Evolutionary conservation across 495 filamentous ascomycete genomes (phyloP).

Genomic region (Aspergillus steynii): DNA sequence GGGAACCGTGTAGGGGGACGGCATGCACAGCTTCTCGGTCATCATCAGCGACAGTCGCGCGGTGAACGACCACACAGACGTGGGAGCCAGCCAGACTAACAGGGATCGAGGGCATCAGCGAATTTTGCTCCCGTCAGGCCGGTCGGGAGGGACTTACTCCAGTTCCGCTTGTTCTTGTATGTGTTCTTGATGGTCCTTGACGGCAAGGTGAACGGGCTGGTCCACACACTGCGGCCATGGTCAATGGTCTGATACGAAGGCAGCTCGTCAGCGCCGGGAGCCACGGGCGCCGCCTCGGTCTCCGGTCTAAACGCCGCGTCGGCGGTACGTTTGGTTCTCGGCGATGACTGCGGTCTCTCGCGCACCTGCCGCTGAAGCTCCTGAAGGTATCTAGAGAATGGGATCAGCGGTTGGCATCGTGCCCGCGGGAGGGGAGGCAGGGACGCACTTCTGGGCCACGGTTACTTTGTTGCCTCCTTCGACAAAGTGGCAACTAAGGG

Average conservation of each 20-base stretch:
- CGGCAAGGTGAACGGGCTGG: constrained; percentile 24
- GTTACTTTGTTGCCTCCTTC: constrained; percentile 22
- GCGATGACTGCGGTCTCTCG: background rate
- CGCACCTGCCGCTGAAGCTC: constrained; percentile 8
- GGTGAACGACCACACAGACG: constrained; percentile 34
- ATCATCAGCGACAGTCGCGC: constrained; percentile 32
- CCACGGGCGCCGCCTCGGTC: background rate
- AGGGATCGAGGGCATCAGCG: background rate
- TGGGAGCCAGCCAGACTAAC: constrained; percentile 33
- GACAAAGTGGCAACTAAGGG: constrained; percentile 25
- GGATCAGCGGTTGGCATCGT: background rate
- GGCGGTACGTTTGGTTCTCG: constrained; percentile 4
- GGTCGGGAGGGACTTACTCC: constrained; percentile 23
- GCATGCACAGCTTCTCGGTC: constrained; percentile 24
- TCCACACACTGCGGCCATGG: constrained; percentile 21
- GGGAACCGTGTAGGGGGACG: constrained; percentile 10
- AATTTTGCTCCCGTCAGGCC: background rate
- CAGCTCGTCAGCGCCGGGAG: background rate
- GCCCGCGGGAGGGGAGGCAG: background rate
- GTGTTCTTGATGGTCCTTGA: constrained; percentile 20
- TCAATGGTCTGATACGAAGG: constrained; percentile 10
- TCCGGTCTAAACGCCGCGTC: constrained; percentile 3
- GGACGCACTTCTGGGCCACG: constrained; percentile 28
- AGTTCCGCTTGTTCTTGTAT: constrained; percentile 20
- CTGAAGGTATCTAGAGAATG: background rate